Evolutionary conservation across 2,329 filamentous ascomycete species (phyloP), one percentile per base, ranked within the genome.

Genomic region (Curvularia spicifera): DNA sequence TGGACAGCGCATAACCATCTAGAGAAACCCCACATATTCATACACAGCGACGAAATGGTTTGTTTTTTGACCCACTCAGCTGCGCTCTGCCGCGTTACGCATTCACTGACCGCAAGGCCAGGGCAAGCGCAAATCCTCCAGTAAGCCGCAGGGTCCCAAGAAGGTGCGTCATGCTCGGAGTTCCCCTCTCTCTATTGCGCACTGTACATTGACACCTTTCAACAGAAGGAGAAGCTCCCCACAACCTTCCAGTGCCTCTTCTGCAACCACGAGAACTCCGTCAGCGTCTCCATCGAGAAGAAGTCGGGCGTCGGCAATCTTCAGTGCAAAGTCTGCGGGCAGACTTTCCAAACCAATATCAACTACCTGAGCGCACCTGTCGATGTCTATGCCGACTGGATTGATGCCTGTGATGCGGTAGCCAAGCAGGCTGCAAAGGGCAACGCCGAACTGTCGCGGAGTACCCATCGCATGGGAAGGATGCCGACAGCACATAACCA

Each of bases 371-470:
- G 91, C 26, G 91, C 91, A 13, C 87, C 92, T 0, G 93, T 99
- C 46, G 95, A 99, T 75, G 94, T 99, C 7, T 99, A 99, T 74
- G 91, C 91, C 33, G 95, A 98, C 78, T 99, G 95, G 95, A 91
- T 99, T 63, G 95, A 99, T 79, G 95, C 95, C n/a, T 91, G 89
- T 74, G 89, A 91, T 72, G 83, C 86, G 5, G 88, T 91, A 49
- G 88, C 88, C 15, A 88, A 90, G 71, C 83, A 87, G 59, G 81
- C 83, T 20, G 82, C 80, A 18, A 79, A 76, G 13, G 68, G 68
- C 39, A 77, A 73, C 22, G 71, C 68, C 18, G 72, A 70, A 18
- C 65, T 63, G 12, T 64, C 65, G 33, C 61, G 65, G 46, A 69
- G 70, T 28, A 55, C 54, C n/a, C 67, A 73, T 45, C 70, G 74